phyloP scores from a whole-genome alignment of 2,329 filamentous ascomycete genomes.

The Diaporthe sp. region DNA sequence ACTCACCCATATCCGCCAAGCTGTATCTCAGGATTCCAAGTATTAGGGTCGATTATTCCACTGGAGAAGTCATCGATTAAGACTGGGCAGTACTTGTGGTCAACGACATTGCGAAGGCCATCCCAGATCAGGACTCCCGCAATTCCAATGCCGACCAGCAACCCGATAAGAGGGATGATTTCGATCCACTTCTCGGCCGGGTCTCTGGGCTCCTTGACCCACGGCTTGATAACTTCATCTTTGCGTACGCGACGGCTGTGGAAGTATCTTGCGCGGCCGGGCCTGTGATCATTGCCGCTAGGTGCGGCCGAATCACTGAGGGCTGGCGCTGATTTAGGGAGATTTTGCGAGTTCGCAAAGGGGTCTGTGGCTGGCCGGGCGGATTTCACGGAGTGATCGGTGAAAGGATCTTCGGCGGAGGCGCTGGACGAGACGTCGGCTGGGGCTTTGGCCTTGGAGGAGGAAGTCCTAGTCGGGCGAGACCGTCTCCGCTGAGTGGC shows the following conservation, averaged over 20 bases:
- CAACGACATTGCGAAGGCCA: slow-evolving; percentile 78
- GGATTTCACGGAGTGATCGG: not conserved
- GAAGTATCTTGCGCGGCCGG: slow-evolving; percentile 67
- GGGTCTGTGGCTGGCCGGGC: not conserved
- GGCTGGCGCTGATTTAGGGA: not conserved
- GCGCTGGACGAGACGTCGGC: not conserved
- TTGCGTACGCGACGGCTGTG: slow-evolving; percentile 81
- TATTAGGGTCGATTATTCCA: slow-evolving; percentile 69
- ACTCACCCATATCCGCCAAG: slow-evolving; percentile 82
- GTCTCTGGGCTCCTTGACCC: slow-evolving; percentile 76
- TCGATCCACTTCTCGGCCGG: slow-evolving; percentile 89
- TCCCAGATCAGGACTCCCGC: slow-evolving; percentile 83
- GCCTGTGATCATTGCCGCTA: not conserved
- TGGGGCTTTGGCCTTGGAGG: not conserved
- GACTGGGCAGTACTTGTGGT: slow-evolving; percentile 80
- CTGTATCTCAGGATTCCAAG: slow-evolving; percentile 83
- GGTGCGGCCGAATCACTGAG: not conserved
- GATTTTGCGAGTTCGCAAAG: not conserved
- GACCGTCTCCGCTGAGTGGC: not conserved
- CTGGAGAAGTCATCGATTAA: slow-evolving; percentile 76
- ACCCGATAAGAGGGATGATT: slow-evolving; percentile 81
- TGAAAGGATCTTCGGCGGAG: not conserved
- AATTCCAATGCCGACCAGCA: slow-evolving; percentile 76
- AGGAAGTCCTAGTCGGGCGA: not conserved
- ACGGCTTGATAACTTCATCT: slow-evolving; percentile 81